Evolutionary conservation across 148 eudicot species (phyloP).

Genomic region (Camellia sinensis): DNA sequence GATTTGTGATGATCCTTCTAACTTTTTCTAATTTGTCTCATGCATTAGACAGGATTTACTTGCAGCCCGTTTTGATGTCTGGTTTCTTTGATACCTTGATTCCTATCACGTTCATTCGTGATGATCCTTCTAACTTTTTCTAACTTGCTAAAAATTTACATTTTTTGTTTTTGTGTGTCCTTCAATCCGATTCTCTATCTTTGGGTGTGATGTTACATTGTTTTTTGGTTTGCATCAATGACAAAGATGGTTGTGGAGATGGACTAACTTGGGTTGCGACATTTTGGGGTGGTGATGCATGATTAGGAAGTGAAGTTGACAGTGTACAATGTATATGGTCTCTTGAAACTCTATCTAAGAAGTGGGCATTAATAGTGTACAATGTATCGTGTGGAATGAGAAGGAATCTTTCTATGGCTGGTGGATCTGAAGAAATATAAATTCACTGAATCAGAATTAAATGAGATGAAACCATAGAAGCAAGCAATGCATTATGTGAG

Average conservation of each 20-base stretch:
- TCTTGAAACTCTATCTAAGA: neutral
- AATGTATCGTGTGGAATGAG: neutral
- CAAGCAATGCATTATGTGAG: too few relatives aligned
- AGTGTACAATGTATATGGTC: too few relatives aligned
- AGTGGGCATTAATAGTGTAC: neutral
- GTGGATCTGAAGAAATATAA: neutral
- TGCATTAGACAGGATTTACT: neutral
- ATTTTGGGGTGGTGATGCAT: neutral
- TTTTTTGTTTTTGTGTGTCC: neutral
- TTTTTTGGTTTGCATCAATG: neutral
- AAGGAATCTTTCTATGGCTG: neutral
- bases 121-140: neutral
- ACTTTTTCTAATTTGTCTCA: neutral
- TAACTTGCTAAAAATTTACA: neutral
- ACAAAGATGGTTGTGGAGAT: slow-evolving; percentile 1
- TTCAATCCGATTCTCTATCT: neutral
- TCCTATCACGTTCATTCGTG: too few relatives aligned
- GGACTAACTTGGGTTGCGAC: neutral
- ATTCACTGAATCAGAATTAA: too few relatives aligned
- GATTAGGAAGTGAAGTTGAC: neutral
- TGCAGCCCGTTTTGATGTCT: too few relatives aligned
- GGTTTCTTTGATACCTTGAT: too few relatives aligned
- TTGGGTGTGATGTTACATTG: neutral
- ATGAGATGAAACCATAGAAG: too few relatives aligned
- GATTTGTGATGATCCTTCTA: neutral